Base-by-base conservation (phyloP, 2,329 filamentous ascomycete genomes). In the Claviceps quebecensis region DNA sequence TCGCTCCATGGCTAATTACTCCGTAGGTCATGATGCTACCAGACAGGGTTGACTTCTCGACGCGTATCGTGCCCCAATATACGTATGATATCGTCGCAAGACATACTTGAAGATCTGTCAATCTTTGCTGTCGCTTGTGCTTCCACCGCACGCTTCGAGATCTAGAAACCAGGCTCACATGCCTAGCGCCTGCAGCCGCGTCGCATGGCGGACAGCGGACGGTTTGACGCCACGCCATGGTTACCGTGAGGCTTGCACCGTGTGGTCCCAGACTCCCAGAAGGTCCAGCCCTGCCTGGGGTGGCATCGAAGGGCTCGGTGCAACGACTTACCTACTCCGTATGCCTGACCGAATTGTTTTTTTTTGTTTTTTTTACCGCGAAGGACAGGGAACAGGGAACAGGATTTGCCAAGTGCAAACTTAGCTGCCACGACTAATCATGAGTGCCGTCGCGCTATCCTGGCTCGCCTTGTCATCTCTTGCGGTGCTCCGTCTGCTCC, bases 281-380 rank as follows among this genome's bases (percentile, higher is more conserved):
- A 38, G 16, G 46, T 34, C 29, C n/a, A 54, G 53, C 55, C 55
- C 53, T 54, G 55, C 41, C 50, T 16, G 41, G 50, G 51, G 54
- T 56, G 44, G 52, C 49, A 54, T 52, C 16, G 48, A 51, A 48
- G 51, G 44, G 52, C 50, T 54, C 55, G 55, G 54, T 26, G 45
- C 41, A 49, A 54, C 37, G 45, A 40, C 44, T 34, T 47, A 19
- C 19, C 19, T 19, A 19, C 19, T 1, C 2, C 1, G 19, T 19
- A 29, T 46, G 41, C 51, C 51, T 50, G 45, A 46, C 53, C 39
- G 36, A 45, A 36, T 16, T 16, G 44, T 13, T 39, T 41, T 52
- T 43, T 37, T 48, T 23, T 38, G 1, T 19, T 19, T 19, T 19
- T 19, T 41, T 52, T 43, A 43, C 50, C 41, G 48, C 50, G 48